Conservation (phyloP, 306 rosid species). For the Astragalus glycyphyllos region DNA sequence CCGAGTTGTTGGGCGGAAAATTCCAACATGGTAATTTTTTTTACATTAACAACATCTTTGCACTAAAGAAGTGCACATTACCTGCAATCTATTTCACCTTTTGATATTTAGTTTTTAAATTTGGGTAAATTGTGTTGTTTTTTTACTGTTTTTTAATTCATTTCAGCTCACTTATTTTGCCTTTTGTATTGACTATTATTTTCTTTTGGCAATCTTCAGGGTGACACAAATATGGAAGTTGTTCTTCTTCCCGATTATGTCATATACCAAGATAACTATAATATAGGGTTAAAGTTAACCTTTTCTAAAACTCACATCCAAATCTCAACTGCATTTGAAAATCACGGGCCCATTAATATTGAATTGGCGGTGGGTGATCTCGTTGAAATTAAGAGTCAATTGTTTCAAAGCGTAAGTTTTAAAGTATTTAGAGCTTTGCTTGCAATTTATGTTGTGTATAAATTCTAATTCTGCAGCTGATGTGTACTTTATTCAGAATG, state of each 20-base stretch:
- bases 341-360: constrained; percentile 45
- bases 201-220: constrained; percentile 56
- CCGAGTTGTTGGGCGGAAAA: constrained; percentile 40
- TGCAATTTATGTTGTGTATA: constrained; percentile 21
- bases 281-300: constrained; percentile 50
- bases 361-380: constrained; percentile 67
- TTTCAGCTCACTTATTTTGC: not conserved
- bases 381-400: constrained; percentile 54
- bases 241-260: constrained; percentile 75
- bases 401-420: constrained; percentile 63
- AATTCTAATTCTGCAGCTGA: constrained; percentile 18
- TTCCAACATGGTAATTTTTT: constrained; percentile 56
- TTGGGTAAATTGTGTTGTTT: not conserved
- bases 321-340: constrained; percentile 49
- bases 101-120: not conserved
- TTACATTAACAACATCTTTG: not conserved
- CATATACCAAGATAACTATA: constrained; percentile 61
- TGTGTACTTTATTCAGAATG: constrained; percentile 56
- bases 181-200: constrained; percentile 27
- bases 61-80: constrained; percentile 5
- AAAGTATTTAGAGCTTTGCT: constrained; percentile 24
- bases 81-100: not conserved
- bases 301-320: constrained; percentile 61
- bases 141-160: not conserved
- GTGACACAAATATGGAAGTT: constrained; percentile 51